Percentiles rank a stretch among this genome's conserved stretches.
phyloP scores from a whole-genome alignment of 768 basidiomycete genomes.

The Mycena sanguinolenta region DNA sequence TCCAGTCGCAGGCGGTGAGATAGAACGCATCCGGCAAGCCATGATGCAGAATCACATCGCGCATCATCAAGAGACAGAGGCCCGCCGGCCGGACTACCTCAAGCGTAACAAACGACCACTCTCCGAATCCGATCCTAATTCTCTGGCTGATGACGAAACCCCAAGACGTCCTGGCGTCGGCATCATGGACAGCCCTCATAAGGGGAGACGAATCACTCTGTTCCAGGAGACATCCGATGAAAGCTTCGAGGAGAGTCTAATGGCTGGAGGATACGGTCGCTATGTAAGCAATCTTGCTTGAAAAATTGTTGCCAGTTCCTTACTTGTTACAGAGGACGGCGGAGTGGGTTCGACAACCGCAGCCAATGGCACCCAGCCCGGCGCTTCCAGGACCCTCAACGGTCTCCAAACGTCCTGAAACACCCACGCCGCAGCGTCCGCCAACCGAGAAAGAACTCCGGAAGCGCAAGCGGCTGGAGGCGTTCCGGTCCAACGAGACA shows the following conservation, averaged over 20 bases:
- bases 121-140: slow-evolving; percentile 56
- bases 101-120: slow-evolving; percentile 67
- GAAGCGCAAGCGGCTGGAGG: slow-evolving; percentile 77
- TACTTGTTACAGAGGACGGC: slow-evolving; percentile 62
- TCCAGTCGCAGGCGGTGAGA: slow-evolving; percentile 62
- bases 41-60: slow-evolving; percentile 64
- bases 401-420: slow-evolving; percentile 57
- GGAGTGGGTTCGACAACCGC: slow-evolving; percentile 72
- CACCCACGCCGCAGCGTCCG: slow-evolving; percentile 50
- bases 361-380: slow-evolving; percentile 60
- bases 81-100: slow-evolving; percentile 79
- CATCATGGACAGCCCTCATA: slow-evolving; percentile 77
- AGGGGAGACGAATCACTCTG: slow-evolving; percentile 78
- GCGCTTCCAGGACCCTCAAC: slow-evolving; percentile 57
- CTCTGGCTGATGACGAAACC: slow-evolving; percentile 50
- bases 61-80: slow-evolving; percentile 68
- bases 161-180: slow-evolving; percentile 58
- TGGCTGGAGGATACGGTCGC: slow-evolving; percentile 84
- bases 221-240: slow-evolving; percentile 89
- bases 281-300: slow-evolving; percentile 66
- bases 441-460: slow-evolving; percentile 72
- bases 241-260: slow-evolving; percentile 87
- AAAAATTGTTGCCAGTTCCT: slow-evolving; percentile 1
- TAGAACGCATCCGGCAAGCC: slow-evolving; percentile 70
- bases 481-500: slow-evolving; percentile 64